Evolutionary conservation across 1,284 basidiomycete genomes (phyloP), one percentile per base, ranked within the genome.

Genomic region (Trametes sp.): DNA sequence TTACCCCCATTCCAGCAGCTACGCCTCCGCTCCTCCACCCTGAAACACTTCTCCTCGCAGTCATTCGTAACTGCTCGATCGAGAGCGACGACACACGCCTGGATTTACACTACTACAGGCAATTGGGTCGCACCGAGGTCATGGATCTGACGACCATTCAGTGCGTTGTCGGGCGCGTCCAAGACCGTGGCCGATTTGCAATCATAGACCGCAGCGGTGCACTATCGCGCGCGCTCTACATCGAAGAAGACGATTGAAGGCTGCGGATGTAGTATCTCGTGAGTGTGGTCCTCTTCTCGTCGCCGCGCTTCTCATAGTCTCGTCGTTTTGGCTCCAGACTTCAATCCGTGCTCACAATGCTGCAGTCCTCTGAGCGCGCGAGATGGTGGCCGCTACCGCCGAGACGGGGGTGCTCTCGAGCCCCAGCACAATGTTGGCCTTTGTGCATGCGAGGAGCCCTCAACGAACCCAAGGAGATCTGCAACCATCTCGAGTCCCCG

Each of bases 101-200:
- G 33, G 62, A 66, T 36, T 41, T 57, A 4, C 55, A 57, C 35
- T 57, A 57, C 24, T 57, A 57, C 35, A 24, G 21, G 8, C 5
- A n/a, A 5, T 7, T 29, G 3, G 55, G 55, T 6, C 21, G 7
- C 2, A 2, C 33, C 23, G 35, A 46, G 29, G 13, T 48, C 19
- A 44, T 57, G 5, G 55, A 57, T 19, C 42, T 57, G 6, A 41
- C 45, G 1, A 49, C 45, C 11, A n/a, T 57, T 7, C 55, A 57
- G 35, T 57, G 55, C n/a, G 7, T 50, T 8, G 55, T 57, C 14
- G 55, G 55, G 14, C 23, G 55, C 13, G 35, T 57, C 1, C 35
- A 50, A 6, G 55, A 57, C 26, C 55, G 48, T 1, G 38, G 38
- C 3, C 46, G 38, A 2, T 57, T 16, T 10, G 55, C 46, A 5